Percentiles rank a stretch among this genome's conserved stretches.
These are phyloP conservation scores for Exophiala lecanii-corni DNA, from an alignment of 2,329 filamentous ascomycete species.

Conservation along the genomic window DNA sequence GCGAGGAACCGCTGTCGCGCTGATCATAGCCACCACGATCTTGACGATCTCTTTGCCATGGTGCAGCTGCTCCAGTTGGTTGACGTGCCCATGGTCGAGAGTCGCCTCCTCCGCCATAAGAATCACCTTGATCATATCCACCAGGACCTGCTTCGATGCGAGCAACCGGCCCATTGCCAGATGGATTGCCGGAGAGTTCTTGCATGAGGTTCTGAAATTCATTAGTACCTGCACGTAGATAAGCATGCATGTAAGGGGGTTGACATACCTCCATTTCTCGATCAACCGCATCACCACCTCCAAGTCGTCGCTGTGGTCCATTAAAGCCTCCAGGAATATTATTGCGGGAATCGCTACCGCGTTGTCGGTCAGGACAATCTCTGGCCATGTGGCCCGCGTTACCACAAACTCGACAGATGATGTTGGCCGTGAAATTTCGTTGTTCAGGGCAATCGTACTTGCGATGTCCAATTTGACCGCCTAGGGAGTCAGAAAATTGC, in stretches of 20 bases:
- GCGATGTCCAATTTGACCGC: slow-evolving; percentile 95
- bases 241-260: slow-evolving; percentile 1
- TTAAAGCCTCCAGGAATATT: slow-evolving; percentile 50
- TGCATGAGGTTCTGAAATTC: slow-evolving; percentile 80
- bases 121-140: slow-evolving; percentile 38
- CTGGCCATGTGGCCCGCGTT: slow-evolving; percentile 98
- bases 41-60: slow-evolving; percentile 61
- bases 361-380: slow-evolving; percentile 91
- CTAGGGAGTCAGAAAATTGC: slow-evolving; percentile 23
- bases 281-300: slow-evolving; percentile 77
- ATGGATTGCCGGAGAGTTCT: slow-evolving; percentile 75
- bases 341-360: slow-evolving; percentile 89
- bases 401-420: slow-evolving; percentile 96
- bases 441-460: slow-evolving; percentile 98
- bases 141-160: slow-evolving; percentile 83
- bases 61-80: slow-evolving; percentile 50
- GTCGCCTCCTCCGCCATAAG: slow-evolving; percentile 46
- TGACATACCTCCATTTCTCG: slow-evolving; percentile 83
- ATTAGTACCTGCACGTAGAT: slow-evolving; percentile 26
- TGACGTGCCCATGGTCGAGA: slow-evolving; percentile 41
- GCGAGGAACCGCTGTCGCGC: slow-evolving; percentile 34
- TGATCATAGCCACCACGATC: slow-evolving; percentile 50
- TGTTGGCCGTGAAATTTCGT: slow-evolving; percentile 97
- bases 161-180: slow-evolving; percentile 58
- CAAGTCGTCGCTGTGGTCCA: slow-evolving; percentile 61